Evolutionary conservation across 306 rosid genomes (phyloP), one percentile per base, ranked within the genome.

Genomic region (Castanospermum australe): DNA sequence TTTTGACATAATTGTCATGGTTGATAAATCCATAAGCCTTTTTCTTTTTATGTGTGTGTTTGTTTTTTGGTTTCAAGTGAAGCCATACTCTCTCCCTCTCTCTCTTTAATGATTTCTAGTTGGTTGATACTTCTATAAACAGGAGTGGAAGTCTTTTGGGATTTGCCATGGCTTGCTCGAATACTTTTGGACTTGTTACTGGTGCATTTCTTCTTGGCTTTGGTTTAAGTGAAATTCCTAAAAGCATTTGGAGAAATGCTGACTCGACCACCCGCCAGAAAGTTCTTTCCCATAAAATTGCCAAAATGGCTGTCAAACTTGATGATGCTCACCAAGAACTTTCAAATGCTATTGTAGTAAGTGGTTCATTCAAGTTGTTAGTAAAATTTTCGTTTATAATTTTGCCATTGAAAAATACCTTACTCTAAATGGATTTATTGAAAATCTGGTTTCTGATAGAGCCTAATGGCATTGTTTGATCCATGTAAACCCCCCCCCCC

Each of bases 141-240:
- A 95, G 99, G 99, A 59, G 20, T n/a, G 85, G 94, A 65, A 62
- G 87, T 86, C 84, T 95, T 80, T 76, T 92, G 83, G 99, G 96
- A 67, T 88, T 91, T 47, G 98, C 99, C 83, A 95, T 95, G 99
- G 97, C 89, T 42, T 92, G 95, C 88, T 95, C 99, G 44, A 95
- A 95, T 81, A 95, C 99, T 55, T 95, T 95, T 87, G 99, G 99
- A 82, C 93, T 95, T 76, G 99, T 95, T 64, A 95, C 99, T 32
- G 99, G 98, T 62, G 98, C 91, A 78, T 95, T 95, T 87, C 99
- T 95, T 82, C 97, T 92, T 56, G 99, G 99, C 55, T 95, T 92
- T 87, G 97, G 99, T 64, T 88, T 92, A 92, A 92, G 95, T 39
- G 99, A 92, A 91, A 92, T 95, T 83, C 99, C 99, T 42, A 95